Evolutionary conservation across 257 asterid species (phyloP).

Genomic region (Galeopsis tetrahit): DNA sequence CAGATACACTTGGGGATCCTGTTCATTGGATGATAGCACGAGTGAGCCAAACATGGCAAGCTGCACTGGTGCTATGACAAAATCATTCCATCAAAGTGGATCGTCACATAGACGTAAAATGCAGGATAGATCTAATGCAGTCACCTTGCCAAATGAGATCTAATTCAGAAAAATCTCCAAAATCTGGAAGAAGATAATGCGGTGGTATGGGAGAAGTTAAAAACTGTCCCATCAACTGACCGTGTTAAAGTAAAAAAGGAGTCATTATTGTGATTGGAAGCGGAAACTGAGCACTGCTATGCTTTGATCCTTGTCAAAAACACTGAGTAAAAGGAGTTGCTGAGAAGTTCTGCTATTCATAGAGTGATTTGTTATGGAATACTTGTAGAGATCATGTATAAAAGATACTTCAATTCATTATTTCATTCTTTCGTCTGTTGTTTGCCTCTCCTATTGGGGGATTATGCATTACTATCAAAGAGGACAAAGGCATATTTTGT

Average conservation of each 20-base stretch:
- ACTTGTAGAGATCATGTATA: conserved; percentile 12
- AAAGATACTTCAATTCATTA: background rate
- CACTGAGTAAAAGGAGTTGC: background rate
- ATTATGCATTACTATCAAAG: background rate
- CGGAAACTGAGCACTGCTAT: background rate
- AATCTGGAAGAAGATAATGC: conserved; percentile 54
- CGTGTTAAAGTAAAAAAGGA: conserved; percentile 38
- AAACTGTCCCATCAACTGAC: conserved; percentile 43
- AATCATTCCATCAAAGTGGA: conserved; percentile 53
- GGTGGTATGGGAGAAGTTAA: conserved; percentile 54
- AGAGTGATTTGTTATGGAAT: conserved; percentile 10
- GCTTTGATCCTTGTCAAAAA: conserved; percentile 13
- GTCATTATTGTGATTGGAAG: conserved; percentile 15
- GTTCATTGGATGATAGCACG: conserved; percentile 54
- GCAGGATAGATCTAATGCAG: conserved; percentile 43
- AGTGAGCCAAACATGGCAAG: conserved; percentile 50
- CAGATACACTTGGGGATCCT: conserved; percentile 73
- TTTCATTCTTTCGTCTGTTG: conserved; percentile 12
- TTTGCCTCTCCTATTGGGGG: background rate
- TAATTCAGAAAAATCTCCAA: conserved; percentile 48
- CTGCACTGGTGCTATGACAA: conserved; percentile 51
- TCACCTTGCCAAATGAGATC: conserved; percentile 45
- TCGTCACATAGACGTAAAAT: conserved; percentile 47
- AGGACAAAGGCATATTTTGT: background rate
- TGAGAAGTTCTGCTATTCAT: conserved; percentile 11